Conservation (phyloP, 192 early-diverging fungal genomes). For the Coemansia sp. region DNA sequence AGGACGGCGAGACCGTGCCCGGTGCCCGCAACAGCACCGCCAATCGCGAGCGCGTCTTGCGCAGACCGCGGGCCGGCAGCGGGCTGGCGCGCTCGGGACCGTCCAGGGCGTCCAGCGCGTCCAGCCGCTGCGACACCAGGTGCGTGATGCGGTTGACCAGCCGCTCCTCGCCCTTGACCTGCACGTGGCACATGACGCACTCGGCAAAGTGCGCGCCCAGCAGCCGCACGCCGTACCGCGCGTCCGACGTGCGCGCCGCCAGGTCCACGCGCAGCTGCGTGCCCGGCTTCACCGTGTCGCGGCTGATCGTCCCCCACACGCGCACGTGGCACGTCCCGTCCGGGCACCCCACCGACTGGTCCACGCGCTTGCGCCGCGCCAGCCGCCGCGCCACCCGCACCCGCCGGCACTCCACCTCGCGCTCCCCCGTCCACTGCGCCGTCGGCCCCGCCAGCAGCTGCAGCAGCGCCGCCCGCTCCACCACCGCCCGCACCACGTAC, state of each 20-base stretch:
- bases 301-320: slow-evolving; percentile 32
- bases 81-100: background rate
- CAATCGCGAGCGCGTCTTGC: slow-evolving; percentile 36
- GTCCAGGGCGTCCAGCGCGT: slow-evolving; percentile 10
- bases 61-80: slow-evolving; percentile 16
- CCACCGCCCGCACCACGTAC: slow-evolving; percentile 22
- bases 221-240: slow-evolving; percentile 38
- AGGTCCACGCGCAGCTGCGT: slow-evolving; percentile 33
- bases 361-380: slow-evolving; percentile 30
- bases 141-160: slow-evolving; percentile 34
- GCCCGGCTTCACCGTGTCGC: slow-evolving; percentile 45
- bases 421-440: slow-evolving; percentile 16
- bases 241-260: slow-evolving; percentile 35
- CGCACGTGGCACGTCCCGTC: slow-evolving; percentile 49
- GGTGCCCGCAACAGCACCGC: slow-evolving; percentile 20
- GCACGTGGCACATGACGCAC: slow-evolving; percentile 44
- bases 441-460: slow-evolving; percentile 1
- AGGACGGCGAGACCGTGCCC: slow-evolving; percentile 2
- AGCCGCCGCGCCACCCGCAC: slow-evolving; percentile 23
- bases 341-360: slow-evolving; percentile 52
- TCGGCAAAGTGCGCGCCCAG: slow-evolving; percentile 44
- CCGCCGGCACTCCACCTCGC: slow-evolving; percentile 22
- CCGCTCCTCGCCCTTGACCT: slow-evolving; percentile 48
- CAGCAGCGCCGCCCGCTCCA: slow-evolving; percentile 12
- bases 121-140: slow-evolving; percentile 28